Evolutionary conservation across 1,139 yeast species (phyloP), one percentile per base, ranked within the genome.

Genomic region (Hyphopichia buzzinii): DNA sequence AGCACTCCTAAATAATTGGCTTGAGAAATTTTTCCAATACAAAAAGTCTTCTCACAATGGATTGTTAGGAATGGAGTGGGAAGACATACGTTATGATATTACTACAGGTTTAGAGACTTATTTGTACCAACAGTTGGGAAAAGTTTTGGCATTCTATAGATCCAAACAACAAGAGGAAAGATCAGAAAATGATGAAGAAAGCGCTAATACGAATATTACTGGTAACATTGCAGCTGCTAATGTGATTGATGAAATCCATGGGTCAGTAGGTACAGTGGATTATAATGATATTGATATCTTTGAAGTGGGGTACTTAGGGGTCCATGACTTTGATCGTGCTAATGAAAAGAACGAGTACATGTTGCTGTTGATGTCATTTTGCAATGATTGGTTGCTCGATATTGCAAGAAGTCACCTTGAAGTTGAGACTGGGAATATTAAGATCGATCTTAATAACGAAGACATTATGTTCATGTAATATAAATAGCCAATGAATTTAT

Each of bases 51-150:
- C 59, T n/a, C 61, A 62, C 2, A 65, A 64, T 48, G 69, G 69
- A 21, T 48, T 69, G 15, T 41, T 68, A 21, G 73, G 67, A 1
- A 63, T 71, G 48, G 75, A 68, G 49, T 71, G 74, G 75, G 75
- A 71, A 40, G 72, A 66, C 37, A 62, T 70, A 29, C 51, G 75
- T 26, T 57, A 62, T 36, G 77, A 71, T 30, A 47, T 69, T 30
- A 44, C 62, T 3, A 55, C 58, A 39, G 74, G 74, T 2, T 48
- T 67, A 13, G 77, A 71, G 40, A 51, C 54, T 8, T 55, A 57
- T 33, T 37, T 64, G 28, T 67, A 68, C 46, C 58, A 57, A 34
- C 62, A 55, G 31, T 56, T 58, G 39, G 74, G 75, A 1, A 59
- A 56, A 34, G 50, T 55, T 12, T 38, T 30, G 12, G 38, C 39